These are phyloP conservation scores for Fusarium coffeatum DNA, from an alignment of 2,329 filamentous ascomycete genomes.

Conservation along the genomic window DNA sequence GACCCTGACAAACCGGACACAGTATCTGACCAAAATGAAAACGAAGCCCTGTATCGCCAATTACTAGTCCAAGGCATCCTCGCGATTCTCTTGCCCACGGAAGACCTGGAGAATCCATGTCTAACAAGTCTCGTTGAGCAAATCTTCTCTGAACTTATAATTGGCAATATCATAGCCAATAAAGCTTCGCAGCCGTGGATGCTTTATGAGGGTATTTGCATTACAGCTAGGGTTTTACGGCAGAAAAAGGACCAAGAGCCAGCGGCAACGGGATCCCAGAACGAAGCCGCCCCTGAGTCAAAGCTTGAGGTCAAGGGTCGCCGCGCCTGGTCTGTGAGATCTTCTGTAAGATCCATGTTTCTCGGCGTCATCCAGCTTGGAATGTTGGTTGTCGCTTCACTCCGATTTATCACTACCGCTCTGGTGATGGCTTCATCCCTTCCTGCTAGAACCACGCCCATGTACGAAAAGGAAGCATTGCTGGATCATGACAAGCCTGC, in stretches of 20 bases:
- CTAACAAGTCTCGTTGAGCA: slow-evolving; percentile 85
- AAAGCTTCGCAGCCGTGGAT: slow-evolving; percentile 90
- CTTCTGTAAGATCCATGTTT: slow-evolving; percentile 61
- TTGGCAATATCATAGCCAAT: slow-evolving; percentile 83
- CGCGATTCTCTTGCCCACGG: slow-evolving; percentile 86
- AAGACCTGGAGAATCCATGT: slow-evolving; percentile 90
- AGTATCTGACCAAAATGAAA: slow-evolving; percentile 72
- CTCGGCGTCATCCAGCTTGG: slow-evolving; percentile 67
- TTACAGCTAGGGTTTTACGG: slow-evolving; percentile 64
- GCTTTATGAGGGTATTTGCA: slow-evolving; percentile 85
- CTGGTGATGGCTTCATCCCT: slow-evolving; percentile 75
- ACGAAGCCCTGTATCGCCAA: slow-evolving; percentile 87
- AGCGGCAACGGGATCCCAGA: slow-evolving; percentile 27
- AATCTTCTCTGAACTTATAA: slow-evolving; percentile 88
- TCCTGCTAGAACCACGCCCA: slow-evolving; percentile 61
- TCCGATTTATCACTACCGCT: slow-evolving; percentile 74
- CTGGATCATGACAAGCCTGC: slow-evolving; percentile 40
- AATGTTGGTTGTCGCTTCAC: slow-evolving; percentile 67
- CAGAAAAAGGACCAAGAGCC: slow-evolving; percentile 46
- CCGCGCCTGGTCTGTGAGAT: slow-evolving; percentile 56
- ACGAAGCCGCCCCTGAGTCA: slow-evolving; percentile 8
- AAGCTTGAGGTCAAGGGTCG: slow-evolving; percentile 31
- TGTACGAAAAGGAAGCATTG: slow-evolving; percentile 42
- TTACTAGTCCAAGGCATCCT: slow-evolving; percentile 86
- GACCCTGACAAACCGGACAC: slow-evolving; percentile 62